These are phyloP conservation scores for Sclerotinia sclerotiorum DNA, from an alignment of 2,329 filamentous ascomycete species.

Conservation along the genomic window DNA sequence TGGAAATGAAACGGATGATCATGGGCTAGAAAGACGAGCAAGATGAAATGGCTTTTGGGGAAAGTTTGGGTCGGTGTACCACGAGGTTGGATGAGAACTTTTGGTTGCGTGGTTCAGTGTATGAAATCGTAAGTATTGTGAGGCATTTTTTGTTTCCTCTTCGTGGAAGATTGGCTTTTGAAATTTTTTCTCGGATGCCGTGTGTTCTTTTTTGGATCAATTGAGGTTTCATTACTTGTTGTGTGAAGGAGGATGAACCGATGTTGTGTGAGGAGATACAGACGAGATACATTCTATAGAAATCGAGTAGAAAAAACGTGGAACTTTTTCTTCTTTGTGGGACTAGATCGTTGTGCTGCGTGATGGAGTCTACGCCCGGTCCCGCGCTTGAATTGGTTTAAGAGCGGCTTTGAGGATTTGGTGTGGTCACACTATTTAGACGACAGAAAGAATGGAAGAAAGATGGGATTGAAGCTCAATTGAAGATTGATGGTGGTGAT, in stretches of 20 bases:
- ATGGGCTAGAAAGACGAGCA: neutral
- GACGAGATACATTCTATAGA: neutral
- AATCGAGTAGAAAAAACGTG: slow-evolving; percentile 24
- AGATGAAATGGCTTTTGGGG: neutral
- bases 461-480: neutral
- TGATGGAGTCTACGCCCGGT: slow-evolving; percentile 18
- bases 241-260: neutral
- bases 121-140: slow-evolving; percentile 2
- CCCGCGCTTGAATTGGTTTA: slow-evolving; percentile 1
- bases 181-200: slow-evolving; percentile 1
- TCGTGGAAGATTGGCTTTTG: neutral
- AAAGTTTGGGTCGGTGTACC: slow-evolving; percentile 18
- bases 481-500: neutral
- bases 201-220: neutral
- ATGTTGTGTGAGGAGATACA: slow-evolving; percentile 2
- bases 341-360: slow-evolving; percentile 1
- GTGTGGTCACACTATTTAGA: neutral
- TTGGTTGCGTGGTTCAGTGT: too few species aligned
- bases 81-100: slow-evolving; percentile 2
- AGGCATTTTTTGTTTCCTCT: neutral
- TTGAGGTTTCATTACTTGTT: neutral
- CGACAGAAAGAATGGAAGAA: neutral
- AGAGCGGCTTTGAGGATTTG: neutral
- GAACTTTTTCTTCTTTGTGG: neutral
- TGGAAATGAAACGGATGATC: neutral